Conservation (phyloP, 108 stramenopile species). For the Pseudonitzschia pungens region DNA sequence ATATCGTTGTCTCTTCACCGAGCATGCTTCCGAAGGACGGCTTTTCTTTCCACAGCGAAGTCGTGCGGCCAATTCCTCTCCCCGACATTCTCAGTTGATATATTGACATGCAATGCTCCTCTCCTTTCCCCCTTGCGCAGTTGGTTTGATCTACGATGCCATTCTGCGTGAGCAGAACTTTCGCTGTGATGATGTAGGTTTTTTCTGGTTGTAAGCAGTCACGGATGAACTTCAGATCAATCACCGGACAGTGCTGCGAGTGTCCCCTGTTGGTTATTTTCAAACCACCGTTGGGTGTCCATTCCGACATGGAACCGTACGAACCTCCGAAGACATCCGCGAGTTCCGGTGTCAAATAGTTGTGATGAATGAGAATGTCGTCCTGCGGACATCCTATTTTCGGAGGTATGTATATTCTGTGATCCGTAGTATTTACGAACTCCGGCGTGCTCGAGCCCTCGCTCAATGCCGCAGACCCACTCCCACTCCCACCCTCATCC, state of each 20-base stretch:
- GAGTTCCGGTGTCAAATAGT: background rate
- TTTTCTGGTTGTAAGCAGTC: constrained; percentile 20
- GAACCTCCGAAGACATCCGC: constrained; percentile 4
- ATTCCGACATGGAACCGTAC: constrained; percentile 11
- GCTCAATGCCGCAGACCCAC: background rate
- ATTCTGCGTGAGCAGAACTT: constrained; percentile 40
- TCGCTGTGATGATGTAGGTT: constrained; percentile 43
- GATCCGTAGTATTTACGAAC: background rate
- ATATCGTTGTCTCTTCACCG: constrained; percentile 49
- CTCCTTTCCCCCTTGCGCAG: constrained; percentile 16
- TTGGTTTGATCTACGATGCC: constrained; percentile 18
- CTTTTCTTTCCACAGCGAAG: constrained; percentile 10
- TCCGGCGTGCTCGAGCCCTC: background rate
- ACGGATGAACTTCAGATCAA: constrained; percentile 15
- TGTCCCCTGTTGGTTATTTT: constrained; percentile 15
- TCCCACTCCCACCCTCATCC: background rate
- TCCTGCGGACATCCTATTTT: constrained; percentile 13
- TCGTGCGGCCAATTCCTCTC: constrained; percentile 5
- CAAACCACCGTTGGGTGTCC: constrained; percentile 3
- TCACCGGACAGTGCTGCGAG: constrained; percentile 16
- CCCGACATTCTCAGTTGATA: constrained; percentile 3
- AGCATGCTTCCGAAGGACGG: constrained; percentile 31
- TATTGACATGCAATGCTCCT: constrained; percentile 12
- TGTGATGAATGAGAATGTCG: constrained; percentile 10
- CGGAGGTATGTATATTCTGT: background rate